These are phyloP conservation scores for Aureoboletus auriporus DNA, from an alignment of 768 basidiomycete species.

Conservation along the genomic window DNA sequence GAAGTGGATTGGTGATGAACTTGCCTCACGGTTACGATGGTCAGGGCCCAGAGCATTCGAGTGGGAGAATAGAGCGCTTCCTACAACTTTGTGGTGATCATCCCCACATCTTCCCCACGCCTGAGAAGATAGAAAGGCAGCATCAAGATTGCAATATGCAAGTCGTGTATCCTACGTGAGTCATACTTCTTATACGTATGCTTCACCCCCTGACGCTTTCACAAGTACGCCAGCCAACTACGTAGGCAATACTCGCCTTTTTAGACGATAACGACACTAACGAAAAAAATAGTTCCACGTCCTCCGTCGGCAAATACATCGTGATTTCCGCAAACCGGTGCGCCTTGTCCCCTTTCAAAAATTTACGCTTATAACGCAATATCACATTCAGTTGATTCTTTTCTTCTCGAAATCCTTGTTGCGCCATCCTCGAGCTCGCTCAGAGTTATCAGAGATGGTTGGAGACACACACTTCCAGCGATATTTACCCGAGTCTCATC, in stretches of 20 bases:
- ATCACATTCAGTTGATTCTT: constrained; percentile 59
- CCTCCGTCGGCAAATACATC: constrained; percentile 92
- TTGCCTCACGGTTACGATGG: constrained; percentile 97
- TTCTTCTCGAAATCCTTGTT: constrained; percentile 98
- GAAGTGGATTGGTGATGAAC: constrained; percentile 83
- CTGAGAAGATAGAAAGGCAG: constrained; percentile 87
- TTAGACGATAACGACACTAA: constrained; percentile 9
- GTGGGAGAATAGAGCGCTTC: constrained; percentile 93
- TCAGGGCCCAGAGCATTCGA: constrained; percentile 97
- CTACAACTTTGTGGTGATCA: constrained; percentile 98
- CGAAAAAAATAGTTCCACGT: constrained; percentile 73
- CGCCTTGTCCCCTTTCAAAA: constrained; percentile 16
- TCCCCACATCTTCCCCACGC: constrained; percentile 83
- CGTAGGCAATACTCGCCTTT: constrained; percentile 31
- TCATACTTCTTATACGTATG: constrained; percentile 9
- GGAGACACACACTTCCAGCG: constrained; percentile 90
- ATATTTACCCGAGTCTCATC: constrained; percentile 82
- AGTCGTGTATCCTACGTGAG: constrained; percentile 93
- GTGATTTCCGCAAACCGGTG: constrained; percentile 97
- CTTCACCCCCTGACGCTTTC: constrained; percentile 7
- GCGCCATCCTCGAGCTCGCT: constrained; percentile 91
- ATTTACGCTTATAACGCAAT: background rate
- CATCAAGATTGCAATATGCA: constrained; percentile 99
- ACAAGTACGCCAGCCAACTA: constrained; percentile 91
- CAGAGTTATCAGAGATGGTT: constrained; percentile 81